A percentile compares a stretch with the other conserved stretches of the same genome.
Conservation (phyloP, 163 green algal species). For the Scenedesmus sp. region DNA sequence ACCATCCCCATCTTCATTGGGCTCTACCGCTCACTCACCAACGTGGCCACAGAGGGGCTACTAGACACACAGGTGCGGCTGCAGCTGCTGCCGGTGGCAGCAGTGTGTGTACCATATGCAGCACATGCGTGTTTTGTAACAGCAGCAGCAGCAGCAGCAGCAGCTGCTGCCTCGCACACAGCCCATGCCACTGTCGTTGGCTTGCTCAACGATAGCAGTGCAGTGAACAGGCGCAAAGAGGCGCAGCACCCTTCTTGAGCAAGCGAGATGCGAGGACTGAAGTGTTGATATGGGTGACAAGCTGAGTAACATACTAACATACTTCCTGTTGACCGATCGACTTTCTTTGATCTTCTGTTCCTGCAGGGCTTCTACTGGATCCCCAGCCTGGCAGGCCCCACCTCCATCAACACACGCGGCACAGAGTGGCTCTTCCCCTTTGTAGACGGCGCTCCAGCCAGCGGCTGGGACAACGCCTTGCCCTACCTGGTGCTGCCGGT, state of each 20-base stretch:
- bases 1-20: conserved; percentile 97
- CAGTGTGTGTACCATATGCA: not conserved
- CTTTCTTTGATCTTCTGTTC: not conserved
- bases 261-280: too few species aligned
- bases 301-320: too few species aligned
- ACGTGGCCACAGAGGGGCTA: conserved; percentile 78
- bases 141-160: not conserved
- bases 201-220: not conserved
- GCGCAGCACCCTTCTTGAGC: too few species aligned
- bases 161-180: too few species aligned
- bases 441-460: conserved; percentile 83
- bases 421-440: conserved; percentile 90
- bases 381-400: conserved; percentile 82
- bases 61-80: conserved; percentile 74
- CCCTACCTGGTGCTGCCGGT: conserved; percentile 89
- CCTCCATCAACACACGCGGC: conserved; percentile 59
- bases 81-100: not conserved
- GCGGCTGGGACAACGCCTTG: conserved; percentile 84
- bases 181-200: too few species aligned
- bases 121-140: not conserved
- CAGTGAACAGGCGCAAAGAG: too few species aligned
- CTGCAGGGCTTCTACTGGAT: conserved; percentile 90
- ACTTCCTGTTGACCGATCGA: too few species aligned
- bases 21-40: conserved; percentile 92
- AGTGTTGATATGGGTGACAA: too few species aligned